A percentile compares a stretch with the other conserved stretches of the same genome.
These are phyloP conservation scores for Erodium trifolium DNA, from an alignment of 441 rosid genomes.

Conservation along the genomic window DNA sequence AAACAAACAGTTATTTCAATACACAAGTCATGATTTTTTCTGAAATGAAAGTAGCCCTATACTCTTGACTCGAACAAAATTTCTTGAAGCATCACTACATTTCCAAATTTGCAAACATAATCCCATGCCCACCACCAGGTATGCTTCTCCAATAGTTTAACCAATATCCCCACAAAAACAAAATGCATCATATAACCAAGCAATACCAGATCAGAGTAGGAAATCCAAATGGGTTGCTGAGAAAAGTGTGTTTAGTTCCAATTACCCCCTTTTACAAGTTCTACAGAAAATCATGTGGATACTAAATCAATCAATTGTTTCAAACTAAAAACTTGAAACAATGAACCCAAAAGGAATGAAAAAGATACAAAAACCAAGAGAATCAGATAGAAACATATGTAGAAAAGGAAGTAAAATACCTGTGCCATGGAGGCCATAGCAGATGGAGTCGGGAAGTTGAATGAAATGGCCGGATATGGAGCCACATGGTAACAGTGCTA, in stretches of 20 bases:
- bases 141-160: background rate
- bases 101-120: background rate
- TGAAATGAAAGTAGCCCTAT: background rate
- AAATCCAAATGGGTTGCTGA: background rate
- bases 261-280: background rate
- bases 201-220: background rate
- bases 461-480: constrained; percentile 89
- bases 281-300: background rate
- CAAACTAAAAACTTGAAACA: no score
- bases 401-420: constrained; percentile 31
- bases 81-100: background rate
- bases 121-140: no score
- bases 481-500: constrained; percentile 71
- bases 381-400: no score
- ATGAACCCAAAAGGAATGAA: no score
- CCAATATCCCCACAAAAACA: background rate
- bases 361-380: no score
- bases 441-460: constrained; percentile 66
- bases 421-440: constrained; percentile 89
- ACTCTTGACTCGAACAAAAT: background rate
- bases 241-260: background rate
- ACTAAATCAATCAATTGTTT: no score
- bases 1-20: no score
- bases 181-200: background rate
- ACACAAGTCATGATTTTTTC: background rate